Conservation (phyloP, 345 rosid species). For the Hypericum androsaemum region DNA sequence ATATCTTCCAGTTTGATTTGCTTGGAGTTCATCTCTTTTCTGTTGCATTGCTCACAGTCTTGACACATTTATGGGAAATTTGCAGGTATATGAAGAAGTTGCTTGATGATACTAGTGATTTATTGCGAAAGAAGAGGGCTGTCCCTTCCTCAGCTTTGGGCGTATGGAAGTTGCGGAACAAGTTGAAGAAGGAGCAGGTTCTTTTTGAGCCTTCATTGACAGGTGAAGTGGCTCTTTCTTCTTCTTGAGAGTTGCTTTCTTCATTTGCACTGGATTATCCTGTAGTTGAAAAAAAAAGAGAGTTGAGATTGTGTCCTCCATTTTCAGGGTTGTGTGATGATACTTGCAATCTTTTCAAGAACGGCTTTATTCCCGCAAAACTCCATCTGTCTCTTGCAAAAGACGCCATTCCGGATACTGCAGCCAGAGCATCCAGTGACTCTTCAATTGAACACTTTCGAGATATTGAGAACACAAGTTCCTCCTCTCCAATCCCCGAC, state of each 20-base stretch:
- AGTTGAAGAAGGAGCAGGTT: constrained; percentile 37
- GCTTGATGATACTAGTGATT: constrained; percentile 42
- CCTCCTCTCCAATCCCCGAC: constrained; percentile 15
- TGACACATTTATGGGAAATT: constrained; percentile 6
- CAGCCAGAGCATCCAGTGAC: too few species aligned
- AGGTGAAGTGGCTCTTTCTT: constrained; percentile 31
- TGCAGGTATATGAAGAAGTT: constrained; percentile 47
- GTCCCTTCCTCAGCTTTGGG: constrained; percentile 36
- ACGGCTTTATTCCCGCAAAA: constrained; percentile 33
- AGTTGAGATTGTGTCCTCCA: constrained; percentile 8
- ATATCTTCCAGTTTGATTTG: constrained; percentile 10
- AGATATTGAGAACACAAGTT: background rate
- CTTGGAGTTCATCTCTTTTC: background rate
- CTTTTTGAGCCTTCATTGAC: constrained; percentile 47
- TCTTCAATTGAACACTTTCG: too few species aligned
- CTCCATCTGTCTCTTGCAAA: constrained; percentile 26
- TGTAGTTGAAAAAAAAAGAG: too few species aligned
- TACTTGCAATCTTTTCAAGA: constrained; percentile 29
- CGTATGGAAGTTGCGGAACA: constrained; percentile 48
- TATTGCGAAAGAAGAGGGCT: constrained; percentile 38
- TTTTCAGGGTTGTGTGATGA: constrained; percentile 42
- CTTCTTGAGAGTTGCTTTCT: constrained; percentile 2
- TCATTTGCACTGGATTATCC: constrained; percentile 4
- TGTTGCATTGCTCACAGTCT: constrained; percentile 11
- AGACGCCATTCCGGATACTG: constrained; percentile 18